These are phyloP conservation scores for Pseudogymnoascus sp. DNA, from an alignment of 2,329 filamentous ascomycete species.

Conservation along the genomic window DNA sequence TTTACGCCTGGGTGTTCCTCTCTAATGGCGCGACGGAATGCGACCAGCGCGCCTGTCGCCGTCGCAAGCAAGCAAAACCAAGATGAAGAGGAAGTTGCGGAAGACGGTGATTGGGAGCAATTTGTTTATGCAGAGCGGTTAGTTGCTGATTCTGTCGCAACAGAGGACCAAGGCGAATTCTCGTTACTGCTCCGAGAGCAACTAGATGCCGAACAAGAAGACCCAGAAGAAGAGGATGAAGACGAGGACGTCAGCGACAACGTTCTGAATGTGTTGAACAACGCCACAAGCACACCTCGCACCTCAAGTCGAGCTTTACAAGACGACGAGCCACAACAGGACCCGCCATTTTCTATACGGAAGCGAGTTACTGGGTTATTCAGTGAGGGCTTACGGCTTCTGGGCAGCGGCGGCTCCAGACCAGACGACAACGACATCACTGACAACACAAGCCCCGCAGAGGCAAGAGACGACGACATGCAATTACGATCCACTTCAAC, in stretches of 20 bases:
- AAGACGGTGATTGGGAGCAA: not conserved
- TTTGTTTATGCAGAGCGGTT: not conserved
- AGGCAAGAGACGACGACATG: not conserved
- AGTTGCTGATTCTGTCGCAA: not conserved
- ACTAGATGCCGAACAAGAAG: not conserved
- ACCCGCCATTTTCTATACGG: not conserved
- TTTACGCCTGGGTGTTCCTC: not conserved
- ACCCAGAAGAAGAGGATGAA: not conserved
- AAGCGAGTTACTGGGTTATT: not conserved
- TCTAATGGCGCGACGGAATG: not conserved
- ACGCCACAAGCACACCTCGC: not conserved
- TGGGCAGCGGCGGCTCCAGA: not conserved
- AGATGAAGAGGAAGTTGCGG: not conserved
- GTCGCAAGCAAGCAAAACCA: not conserved
- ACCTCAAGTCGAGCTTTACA: not conserved
- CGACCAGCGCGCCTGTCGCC: not conserved
- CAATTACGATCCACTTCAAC: not conserved
- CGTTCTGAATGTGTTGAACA: not conserved
- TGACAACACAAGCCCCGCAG: not conserved
- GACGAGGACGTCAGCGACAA: not conserved
- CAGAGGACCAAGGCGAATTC: not conserved
- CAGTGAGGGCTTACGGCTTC: not conserved
- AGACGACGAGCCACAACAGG: not conserved
- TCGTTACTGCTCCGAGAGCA: not conserved
- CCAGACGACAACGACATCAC: not conserved